Conservation (phyloP, 2,329 filamentous ascomycete genomes). For the Chaetomium olivaceum region DNA sequence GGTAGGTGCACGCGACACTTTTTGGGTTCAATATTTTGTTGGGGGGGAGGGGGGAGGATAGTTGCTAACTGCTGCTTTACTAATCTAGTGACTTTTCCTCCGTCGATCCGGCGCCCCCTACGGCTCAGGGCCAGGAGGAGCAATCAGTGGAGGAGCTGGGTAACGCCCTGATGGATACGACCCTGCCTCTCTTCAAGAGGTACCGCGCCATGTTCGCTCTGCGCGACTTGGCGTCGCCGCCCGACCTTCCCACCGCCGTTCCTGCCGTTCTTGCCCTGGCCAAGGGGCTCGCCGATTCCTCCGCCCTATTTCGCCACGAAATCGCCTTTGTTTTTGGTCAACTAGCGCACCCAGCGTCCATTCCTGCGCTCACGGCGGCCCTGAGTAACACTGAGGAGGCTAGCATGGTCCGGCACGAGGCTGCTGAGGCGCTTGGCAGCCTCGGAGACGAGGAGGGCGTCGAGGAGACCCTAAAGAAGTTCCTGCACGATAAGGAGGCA, state of each 20-base stretch:
- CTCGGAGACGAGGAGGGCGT: conserved; percentile 92
- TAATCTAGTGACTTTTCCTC: conserved; percentile 82
- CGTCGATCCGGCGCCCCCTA: conserved; percentile 89
- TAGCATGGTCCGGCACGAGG: conserved; percentile 97
- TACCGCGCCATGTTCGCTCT: conserved; percentile 99
- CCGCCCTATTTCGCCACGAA: conserved; percentile 94
- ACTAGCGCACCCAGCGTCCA: conserved; percentile 92
- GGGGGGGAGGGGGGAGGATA: not conserved
- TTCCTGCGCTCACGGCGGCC: conserved; percentile 78
- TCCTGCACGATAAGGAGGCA: conserved; percentile 85
- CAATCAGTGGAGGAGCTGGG: conserved; percentile 74
- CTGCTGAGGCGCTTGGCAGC: conserved; percentile 91
- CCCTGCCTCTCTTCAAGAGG: conserved; percentile 79
- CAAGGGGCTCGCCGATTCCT: conserved; percentile 79
- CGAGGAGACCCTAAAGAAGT: conserved; percentile 77
- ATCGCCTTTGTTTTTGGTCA: conserved; percentile 98
- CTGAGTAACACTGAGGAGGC: conserved; percentile 79
- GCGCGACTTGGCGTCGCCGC: conserved; percentile 90
- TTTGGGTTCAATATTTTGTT: conserved; percentile 11
- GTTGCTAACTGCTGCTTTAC: conserved; percentile 34
- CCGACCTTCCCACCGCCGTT: conserved; percentile 83
- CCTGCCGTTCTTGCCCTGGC: conserved; percentile 86
- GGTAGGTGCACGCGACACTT: conserved; percentile 52
- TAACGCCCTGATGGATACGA: conserved; percentile 74
- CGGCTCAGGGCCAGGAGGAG: conserved; percentile 69